Base-by-base conservation (phyloP, 208 protist genomes). In the Acanthamoeba rhysodes region DNA sequence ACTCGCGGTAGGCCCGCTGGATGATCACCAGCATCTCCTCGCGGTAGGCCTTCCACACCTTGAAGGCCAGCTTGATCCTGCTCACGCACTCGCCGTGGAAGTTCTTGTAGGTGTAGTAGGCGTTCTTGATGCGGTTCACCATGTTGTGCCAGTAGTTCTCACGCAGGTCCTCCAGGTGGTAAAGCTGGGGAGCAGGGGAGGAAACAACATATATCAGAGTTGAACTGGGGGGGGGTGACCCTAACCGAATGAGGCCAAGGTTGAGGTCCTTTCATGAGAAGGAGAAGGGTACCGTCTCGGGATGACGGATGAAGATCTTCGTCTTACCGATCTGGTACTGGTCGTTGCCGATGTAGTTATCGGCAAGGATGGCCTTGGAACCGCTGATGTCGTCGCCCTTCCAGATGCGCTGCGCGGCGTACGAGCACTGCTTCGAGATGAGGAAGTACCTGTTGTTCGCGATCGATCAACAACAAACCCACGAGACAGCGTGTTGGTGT, bases 291-390 rank as follows among this genome's bases (percentile, higher is more conserved):
- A 97, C 95, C 92, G 98, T 98, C 68, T 98, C 97, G 41, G 99
- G 99, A 82, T 99, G 98, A 57, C 98, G 97, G 57, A 99, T 98
- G 94, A 99, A 99, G 53, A 99, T 95, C 90, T 99, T 99, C 48
- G 98, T 98, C 48, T 96, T 95, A 55, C 99, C 99, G 24, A 99
- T 94, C 94, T 98, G 97, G 82, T 96, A 98, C 94, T 98, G 96
- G 29, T 97, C 96, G 97, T 96, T 96, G 93, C 98, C 95, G 2
- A 97, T 64, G 64, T 95, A 95, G 32, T 93, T 84, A 91, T 97
- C 96, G 16, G 96, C 74, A 20, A 98, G 94, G 88, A 98, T 97
- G 32, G 96, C 96, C 87, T 97, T 87, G 96, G 97, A 24, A 27
- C 80, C 82, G 50, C 70, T 80, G 20, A 87, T 29, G n/a, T 74